Conservation (phyloP, 1,139 yeast species). For the Scheffersomyces illinoinensis region DNA sequence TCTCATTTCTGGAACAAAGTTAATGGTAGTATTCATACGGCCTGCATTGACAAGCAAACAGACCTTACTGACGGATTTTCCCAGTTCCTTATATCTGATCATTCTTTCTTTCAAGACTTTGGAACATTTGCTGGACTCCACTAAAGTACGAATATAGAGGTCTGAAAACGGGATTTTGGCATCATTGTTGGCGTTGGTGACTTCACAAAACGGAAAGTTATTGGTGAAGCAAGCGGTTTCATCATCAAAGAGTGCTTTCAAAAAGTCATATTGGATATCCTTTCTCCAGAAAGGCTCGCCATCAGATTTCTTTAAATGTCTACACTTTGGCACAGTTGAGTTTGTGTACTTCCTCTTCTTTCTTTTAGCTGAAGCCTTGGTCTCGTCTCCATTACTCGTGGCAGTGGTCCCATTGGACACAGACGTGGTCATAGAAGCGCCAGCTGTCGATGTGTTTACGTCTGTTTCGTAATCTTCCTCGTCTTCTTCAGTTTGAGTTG, state of each 20-base stretch:
- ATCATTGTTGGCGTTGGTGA: slow-evolving; percentile 38
- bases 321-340: slow-evolving; percentile 17
- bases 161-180: slow-evolving; percentile 78
- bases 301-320: slow-evolving; percentile 83
- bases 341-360: slow-evolving; percentile 13
- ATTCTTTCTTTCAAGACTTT: slow-evolving; percentile 79
- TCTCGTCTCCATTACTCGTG: not conserved
- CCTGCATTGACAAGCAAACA: slow-evolving; percentile 90
- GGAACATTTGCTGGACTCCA: slow-evolving; percentile 82
- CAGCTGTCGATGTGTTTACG: not conserved
- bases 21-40: slow-evolving; percentile 90
- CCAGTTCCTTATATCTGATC: slow-evolving; percentile 60
- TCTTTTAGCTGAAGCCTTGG: slow-evolving; percentile 3
- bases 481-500: not conserved
- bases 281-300: slow-evolving; percentile 91
- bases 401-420: not conserved
- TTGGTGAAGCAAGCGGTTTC: slow-evolving; percentile 69
- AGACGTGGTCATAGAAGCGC: not conserved
- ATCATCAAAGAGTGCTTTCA: slow-evolving; percentile 65
- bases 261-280: slow-evolving; percentile 85
- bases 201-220: slow-evolving; percentile 38
- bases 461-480: not conserved
- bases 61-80: slow-evolving; percentile 75
- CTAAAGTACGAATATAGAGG: slow-evolving; percentile 76
- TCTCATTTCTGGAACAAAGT: slow-evolving; percentile 96